Evolutionary conservation across 768 basidiomycete species (phyloP).

Genomic region (Hericium erinaceus): DNA sequence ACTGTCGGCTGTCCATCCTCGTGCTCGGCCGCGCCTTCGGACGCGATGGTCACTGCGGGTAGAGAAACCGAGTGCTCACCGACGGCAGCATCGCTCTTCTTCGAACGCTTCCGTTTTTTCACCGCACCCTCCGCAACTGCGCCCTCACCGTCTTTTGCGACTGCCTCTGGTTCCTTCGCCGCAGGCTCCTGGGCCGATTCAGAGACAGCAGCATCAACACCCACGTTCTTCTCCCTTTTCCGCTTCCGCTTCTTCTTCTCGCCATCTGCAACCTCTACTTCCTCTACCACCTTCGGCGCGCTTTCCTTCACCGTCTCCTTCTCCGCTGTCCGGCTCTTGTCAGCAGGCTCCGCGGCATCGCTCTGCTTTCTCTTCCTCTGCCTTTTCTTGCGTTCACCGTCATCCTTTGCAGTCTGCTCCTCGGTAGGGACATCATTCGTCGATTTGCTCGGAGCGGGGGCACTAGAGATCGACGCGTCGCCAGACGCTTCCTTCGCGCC

Average conservation of each 20-base stretch:
- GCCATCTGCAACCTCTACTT: not conserved
- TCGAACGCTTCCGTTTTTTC: slow-evolving; percentile 11
- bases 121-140: not conserved
- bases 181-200: not conserved
- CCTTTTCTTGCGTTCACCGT: not conserved
- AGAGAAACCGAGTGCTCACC: not conserved
- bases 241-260: slow-evolving; percentile 9
- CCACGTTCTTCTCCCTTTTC: slow-evolving; percentile 7
- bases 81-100: slow-evolving; percentile 6
- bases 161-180: not conserved
- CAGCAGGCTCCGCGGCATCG: slow-evolving; percentile 1
- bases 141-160: not conserved
- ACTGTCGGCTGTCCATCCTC: no score
- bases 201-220: slow-evolving; percentile 1
- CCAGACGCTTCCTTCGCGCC: not conserved
- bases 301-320: slow-evolving; percentile 2
- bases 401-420: not conserved
- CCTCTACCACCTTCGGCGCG: not conserved
- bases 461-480: not conserved
- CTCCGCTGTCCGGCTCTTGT: not conserved
- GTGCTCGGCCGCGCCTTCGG: no score
- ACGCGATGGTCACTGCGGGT: no score
- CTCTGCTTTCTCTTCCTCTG: slow-evolving; percentile 2
- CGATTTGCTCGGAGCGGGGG: not conserved
- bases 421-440: no score